A percentile compares a stretch with the other conserved stretches of the same genome.
Evolutionary conservation across 805 yeast genomes (phyloP).

Genomic region (Kluyveromyces dobzhanskii): DNA sequence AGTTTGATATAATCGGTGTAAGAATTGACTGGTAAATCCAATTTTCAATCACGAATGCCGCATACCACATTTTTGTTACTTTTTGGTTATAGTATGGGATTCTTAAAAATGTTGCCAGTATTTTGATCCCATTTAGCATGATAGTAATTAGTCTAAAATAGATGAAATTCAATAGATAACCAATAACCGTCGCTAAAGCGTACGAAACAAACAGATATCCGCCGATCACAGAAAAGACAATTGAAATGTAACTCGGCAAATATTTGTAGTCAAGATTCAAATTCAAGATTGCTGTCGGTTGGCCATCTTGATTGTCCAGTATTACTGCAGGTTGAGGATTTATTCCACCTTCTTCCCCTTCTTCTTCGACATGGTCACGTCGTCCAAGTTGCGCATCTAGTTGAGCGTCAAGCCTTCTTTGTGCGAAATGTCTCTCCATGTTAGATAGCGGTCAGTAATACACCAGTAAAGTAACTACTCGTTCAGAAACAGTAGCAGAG

Average conservation of each 20-base stretch:
- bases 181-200: slow-evolving; percentile 41
- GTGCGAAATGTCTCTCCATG: slow-evolving; percentile 18
- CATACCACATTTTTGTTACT: slow-evolving; percentile 6
- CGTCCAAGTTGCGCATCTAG: slow-evolving; percentile 10
- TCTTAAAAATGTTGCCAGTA: background rate
- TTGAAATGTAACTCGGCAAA: slow-evolving; percentile 19
- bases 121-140: background rate
- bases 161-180: slow-evolving; percentile 21
- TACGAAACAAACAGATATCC: slow-evolving; percentile 36
- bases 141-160: slow-evolving; percentile 1
- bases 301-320: slow-evolving; percentile 13
- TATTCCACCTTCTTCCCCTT: slow-evolving; percentile 4
- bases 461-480: slow-evolving; percentile 5
- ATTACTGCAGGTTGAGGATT: background rate
- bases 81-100: background rate
- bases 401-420: slow-evolving; percentile 17
- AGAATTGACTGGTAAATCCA: slow-evolving; percentile 13
- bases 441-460: slow-evolving; percentile 7
- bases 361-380: slow-evolving; percentile 3
- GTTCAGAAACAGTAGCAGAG: no score
- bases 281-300: slow-evolving; percentile 21
- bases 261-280: slow-evolving; percentile 17
- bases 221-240: slow-evolving; percentile 25
- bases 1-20: slow-evolving; percentile 7
- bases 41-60: slow-evolving; percentile 3